Conservation (phyloP, 345 rosid genomes). For the Camelina hispida region DNA sequence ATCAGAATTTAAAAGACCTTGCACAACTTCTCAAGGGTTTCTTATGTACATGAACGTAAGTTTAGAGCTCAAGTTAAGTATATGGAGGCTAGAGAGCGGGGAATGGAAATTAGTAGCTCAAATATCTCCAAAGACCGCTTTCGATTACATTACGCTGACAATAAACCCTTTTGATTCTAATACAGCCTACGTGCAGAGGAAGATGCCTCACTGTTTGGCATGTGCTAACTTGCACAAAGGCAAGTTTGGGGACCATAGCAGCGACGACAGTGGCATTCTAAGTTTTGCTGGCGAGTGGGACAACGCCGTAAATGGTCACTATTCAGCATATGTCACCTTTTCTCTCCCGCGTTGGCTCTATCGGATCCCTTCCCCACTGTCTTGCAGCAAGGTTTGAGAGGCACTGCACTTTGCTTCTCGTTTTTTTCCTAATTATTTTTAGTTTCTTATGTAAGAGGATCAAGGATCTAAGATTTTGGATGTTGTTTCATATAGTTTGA, state of each 20-base stretch:
- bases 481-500: background rate
- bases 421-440: background rate
- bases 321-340: background rate
- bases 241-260: background rate
- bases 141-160: background rate
- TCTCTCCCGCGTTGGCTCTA: background rate
- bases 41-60: background rate
- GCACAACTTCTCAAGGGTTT: constrained; percentile 2
- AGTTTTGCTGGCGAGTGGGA: background rate
- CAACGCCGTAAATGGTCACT: background rate
- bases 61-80: background rate
- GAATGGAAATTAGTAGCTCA: background rate
- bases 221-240: background rate
- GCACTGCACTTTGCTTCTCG: background rate
- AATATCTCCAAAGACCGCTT: background rate
- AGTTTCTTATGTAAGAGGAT: background rate
- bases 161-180: background rate
- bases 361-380: background rate
- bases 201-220: background rate
- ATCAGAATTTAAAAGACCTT: background rate
- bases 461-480: background rate
- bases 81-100: background rate
- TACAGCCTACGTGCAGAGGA: background rate
- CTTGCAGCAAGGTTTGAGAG: background rate
- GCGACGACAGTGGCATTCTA: background rate